These are phyloP conservation scores for Chalciporus sp. DNA, from an alignment of 1,284 basidiomycete genomes.

Conservation along the genomic window DNA sequence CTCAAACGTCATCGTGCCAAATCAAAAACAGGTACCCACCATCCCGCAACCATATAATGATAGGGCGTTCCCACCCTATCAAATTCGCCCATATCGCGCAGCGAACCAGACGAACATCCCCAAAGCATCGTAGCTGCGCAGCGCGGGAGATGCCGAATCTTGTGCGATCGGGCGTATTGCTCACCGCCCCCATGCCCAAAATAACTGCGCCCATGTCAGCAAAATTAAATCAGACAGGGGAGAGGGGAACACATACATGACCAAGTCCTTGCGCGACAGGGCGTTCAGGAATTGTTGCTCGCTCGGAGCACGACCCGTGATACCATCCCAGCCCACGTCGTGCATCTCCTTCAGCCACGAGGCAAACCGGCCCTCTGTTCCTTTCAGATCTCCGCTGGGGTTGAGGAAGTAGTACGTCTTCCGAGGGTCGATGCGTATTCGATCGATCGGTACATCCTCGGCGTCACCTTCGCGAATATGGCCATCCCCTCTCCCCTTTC, in stretches of 20 bases:
- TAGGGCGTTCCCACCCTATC: conserved; percentile 91
- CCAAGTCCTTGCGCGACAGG: conserved; percentile 72
- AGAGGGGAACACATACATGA: conserved; percentile 67
- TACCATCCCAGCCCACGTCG: conserved; percentile 80
- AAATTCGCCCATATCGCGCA: conserved; percentile 91
- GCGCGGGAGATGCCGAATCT: conserved; percentile 74
- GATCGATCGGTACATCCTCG: conserved; percentile 38
- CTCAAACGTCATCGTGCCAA: not conserved
- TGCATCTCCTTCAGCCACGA: conserved; percentile 75
- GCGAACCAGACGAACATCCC: conserved; percentile 94
- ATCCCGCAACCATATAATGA: conserved; percentile 95
- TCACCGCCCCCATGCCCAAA: conserved; percentile 97
- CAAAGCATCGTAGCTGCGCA: conserved; percentile 97
- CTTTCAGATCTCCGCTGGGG: conserved; percentile 86
- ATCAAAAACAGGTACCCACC: conserved; percentile 56
- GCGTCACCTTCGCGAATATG: conserved; percentile 10
- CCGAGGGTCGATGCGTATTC: conserved; percentile 60
- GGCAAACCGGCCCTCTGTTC: conserved; percentile 84
- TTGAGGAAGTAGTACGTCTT: conserved; percentile 89
- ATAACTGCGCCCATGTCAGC: conserved; percentile 58
- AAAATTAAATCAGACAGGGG: conserved; percentile 2
- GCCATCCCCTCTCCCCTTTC: conserved; percentile 19
- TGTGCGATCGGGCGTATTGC: conserved; percentile 88
- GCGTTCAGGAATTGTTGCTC: conserved; percentile 82
- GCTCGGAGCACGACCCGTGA: conserved; percentile 74